Conservation (phyloP, 352 stramenopile species). For the Phytopythium ostracodes region DNA sequence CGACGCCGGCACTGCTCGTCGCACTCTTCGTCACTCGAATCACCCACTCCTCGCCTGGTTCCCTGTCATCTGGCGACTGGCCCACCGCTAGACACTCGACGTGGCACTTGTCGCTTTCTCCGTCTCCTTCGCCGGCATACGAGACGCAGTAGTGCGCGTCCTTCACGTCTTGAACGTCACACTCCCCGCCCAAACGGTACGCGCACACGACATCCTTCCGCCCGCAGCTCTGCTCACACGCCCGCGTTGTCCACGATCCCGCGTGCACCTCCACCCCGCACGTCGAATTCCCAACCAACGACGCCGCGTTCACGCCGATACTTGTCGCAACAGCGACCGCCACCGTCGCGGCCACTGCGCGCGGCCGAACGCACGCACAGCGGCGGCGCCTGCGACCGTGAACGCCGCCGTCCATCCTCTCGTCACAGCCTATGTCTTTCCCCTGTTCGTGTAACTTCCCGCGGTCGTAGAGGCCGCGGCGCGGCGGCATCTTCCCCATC, state of each 20-base stretch:
- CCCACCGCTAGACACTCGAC: conserved; percentile 8
- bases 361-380: not conserved
- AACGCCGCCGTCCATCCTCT: not conserved
- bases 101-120: not conserved
- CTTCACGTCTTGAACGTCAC: not conserved
- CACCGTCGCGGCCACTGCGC: not conserved
- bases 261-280: not conserved
- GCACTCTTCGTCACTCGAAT: not conserved
- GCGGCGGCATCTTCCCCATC: not conserved
- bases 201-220: not conserved
- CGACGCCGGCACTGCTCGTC: not conserved
- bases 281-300: not conserved
- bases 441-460: not conserved
- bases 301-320: not conserved
- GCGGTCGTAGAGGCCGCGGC: not conserved
- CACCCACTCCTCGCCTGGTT: not conserved
- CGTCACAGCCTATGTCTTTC: not conserved
- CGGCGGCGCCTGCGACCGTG: not conserved
- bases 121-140: not conserved
- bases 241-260: not conserved
- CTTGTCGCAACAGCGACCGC: not conserved
- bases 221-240: conserved; percentile 3
- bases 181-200: not conserved
- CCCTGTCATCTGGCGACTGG: not conserved
- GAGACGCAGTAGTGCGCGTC: conserved; percentile 3